Evolutionary conservation across 2,329 filamentous ascomycete species (phyloP), one percentile per base, ranked within the genome.

Genomic region (Penicillium psychrosexuale): DNA sequence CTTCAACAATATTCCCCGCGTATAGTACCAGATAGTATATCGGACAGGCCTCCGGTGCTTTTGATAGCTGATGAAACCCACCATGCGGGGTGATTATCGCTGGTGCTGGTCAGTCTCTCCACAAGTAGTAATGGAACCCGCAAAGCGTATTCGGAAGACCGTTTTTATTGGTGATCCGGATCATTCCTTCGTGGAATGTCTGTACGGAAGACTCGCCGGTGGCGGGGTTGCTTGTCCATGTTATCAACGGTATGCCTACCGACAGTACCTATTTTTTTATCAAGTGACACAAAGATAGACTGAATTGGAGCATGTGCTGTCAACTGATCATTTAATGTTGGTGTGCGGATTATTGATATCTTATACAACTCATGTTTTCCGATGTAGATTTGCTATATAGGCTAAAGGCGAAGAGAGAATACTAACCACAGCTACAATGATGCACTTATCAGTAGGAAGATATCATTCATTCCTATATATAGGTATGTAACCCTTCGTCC

Each of bases 141-240:
- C 33, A 31, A 15, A 34, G 8, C 7, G 12, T 37, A 33, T 34
- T 24, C n/a, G 1, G 9, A 15, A n/a, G 5, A 27, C 28, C 12
- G n/a, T 13, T 43, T 17, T 28, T n/a, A 55, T 55, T 51, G 47
- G 47, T 22, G 28, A n/a, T 30, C 47, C 47, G 22, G n/a, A 28
- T 36, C 8, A 33, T 44, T 13, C n/a, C 19, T n/a, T 40, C 37
- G 27, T 43, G 38, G 24, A 13, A 17, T 45, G 33, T 33, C 40
- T 54, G 47, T 12, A 45, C 47, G 52, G 52, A 12, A 55, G 47
- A 51, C 39, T 39, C 27, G 47, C 52, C 52, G 52, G 52, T 39
- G 47, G 52, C 52, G 51, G 46, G 51, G 39, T 54, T 50, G 19
- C 24, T 54, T 15, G 27, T 17, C n/a, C 24, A 36, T 17, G 15